Base-by-base conservation (phyloP, 2,329 filamentous ascomycete genomes). In the Raffaelea arxii region DNA sequence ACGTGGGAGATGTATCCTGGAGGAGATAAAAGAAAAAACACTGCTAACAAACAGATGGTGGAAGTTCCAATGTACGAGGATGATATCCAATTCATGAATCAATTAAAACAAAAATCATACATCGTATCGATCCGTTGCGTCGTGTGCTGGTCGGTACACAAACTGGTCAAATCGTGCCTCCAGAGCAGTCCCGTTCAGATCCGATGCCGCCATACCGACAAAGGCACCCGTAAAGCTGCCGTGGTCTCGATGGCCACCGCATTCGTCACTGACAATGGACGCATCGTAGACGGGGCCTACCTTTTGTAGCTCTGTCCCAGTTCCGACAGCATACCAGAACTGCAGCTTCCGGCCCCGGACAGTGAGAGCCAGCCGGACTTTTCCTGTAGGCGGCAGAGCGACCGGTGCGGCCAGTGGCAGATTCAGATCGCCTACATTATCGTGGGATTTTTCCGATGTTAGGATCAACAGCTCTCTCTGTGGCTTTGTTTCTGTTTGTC, bases 181-280 rank as follows among this genome's bases (percentile, higher is more conserved):
- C 45, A 59, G 51, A 9, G 63, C 71, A 16, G 66, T 68, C 3
- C 75, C 75, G 46, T 78, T 77, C 37, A 77, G 46, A 57, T 78
- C 75, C 3, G 73, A 77, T 36, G 70, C 72, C 1, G 75, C 74
- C 51, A 78, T 60, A 0, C 75, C 75, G 1, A 77, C 70, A 62
- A 78, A 78, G 0, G 78, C 75, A 0, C 78, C 78, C 0, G 78
- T 82, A 51, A 82, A 82, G 57, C 78, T 82, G 1, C 78, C 78
- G 51, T 81, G 75, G 3, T 64, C 69, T 50, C 73, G 69, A 50
- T 81, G 77, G 0, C 77, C 78, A 10, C 78, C 78, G 48, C 78
- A 82, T 61, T 82, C 78, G 53, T 82, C 78, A 11, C 70, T 76
- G 7, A 82, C 49, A 14, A 81, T 72, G 6, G 74, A 75, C 0